Conservation (phyloP, 768 basidiomycete species). For the Harrya chromipes region DNA sequence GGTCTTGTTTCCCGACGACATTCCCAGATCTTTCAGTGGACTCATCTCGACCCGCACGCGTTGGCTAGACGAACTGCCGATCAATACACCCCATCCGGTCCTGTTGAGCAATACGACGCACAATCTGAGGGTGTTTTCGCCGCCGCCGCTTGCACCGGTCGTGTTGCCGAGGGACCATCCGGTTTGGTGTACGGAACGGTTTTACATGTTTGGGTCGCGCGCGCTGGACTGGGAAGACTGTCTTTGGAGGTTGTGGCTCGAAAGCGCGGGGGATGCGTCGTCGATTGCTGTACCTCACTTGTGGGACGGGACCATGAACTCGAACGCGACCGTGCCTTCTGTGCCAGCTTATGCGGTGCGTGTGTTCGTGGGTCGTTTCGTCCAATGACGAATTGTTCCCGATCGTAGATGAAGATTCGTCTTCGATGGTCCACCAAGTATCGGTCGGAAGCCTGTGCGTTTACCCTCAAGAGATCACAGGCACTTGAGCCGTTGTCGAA, state of each 20-base stretch:
- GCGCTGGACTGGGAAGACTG: conserved; percentile 60
- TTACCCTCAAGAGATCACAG: conserved; percentile 39
- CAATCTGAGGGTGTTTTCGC: conserved; percentile 33
- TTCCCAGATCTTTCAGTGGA: conserved; percentile 10
- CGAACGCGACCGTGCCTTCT: conserved; percentile 7
- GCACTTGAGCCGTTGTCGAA: conserved; percentile 33
- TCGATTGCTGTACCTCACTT: conserved; percentile 14
- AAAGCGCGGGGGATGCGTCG: conserved; percentile 43
- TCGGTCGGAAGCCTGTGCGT: conserved; percentile 52
- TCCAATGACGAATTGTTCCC: background rate
- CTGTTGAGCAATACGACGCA: conserved; percentile 29
- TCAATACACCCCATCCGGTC: conserved; percentile 19
- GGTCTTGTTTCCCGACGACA: conserved; percentile 51
- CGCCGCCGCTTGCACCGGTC: conserved; percentile 44
- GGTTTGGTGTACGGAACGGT: conserved; percentile 62
- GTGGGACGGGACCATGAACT: conserved; percentile 3
- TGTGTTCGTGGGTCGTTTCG: background rate
- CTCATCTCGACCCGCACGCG: conserved; percentile 17
- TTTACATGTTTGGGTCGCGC: conserved; percentile 45
- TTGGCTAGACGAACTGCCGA: conserved; percentile 14
- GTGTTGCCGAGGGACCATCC: conserved; percentile 42
- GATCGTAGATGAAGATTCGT: conserved; percentile 37
- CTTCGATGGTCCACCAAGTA: conserved; percentile 47
- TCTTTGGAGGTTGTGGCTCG: conserved; percentile 62
- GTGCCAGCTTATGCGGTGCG: conserved; percentile 23